These are phyloP conservation scores for Aegilops bicornis DNA, from an alignment of 176 grass and related monocot genomes.

Conservation along the genomic window DNA sequence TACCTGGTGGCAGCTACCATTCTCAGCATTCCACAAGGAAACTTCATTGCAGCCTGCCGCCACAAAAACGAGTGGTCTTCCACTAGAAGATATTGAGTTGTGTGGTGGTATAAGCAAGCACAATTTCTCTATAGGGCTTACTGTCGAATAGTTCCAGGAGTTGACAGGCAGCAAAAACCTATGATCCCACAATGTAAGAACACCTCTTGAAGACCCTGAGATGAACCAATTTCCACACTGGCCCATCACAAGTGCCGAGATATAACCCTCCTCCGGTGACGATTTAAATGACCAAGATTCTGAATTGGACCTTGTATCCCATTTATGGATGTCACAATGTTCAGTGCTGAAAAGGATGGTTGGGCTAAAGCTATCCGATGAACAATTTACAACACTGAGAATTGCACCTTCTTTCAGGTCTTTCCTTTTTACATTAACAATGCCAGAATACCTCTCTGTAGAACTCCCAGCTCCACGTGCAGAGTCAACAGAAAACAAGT, in stretches of 20 bases:
- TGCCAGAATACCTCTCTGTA: slow-evolving; percentile 85
- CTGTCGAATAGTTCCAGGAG: slow-evolving; percentile 82
- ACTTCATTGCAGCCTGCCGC: slow-evolving; percentile 85
- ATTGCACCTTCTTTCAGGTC: slow-evolving; percentile 82
- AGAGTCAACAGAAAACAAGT: slow-evolving; percentile 91
- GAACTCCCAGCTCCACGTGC: slow-evolving; percentile 67
- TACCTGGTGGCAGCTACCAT: slow-evolving; percentile 98
- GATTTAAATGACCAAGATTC: slow-evolving; percentile 89
- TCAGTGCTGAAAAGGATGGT: slow-evolving; percentile 87
- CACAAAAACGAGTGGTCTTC: slow-evolving; percentile 86
- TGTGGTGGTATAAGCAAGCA: slow-evolving; percentile 85
- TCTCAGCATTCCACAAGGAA: slow-evolving; percentile 97
- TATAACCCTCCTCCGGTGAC: slow-evolving; percentile 74
- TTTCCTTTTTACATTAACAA: slow-evolving; percentile 75
- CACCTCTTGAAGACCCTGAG: slow-evolving; percentile 90
- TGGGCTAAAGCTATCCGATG: slow-evolving; percentile 63
- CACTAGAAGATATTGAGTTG: slow-evolving; percentile 58
- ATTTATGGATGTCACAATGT: slow-evolving; percentile 78
- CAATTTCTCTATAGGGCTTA: slow-evolving; percentile 83
- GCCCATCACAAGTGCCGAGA: slow-evolving; percentile 77
- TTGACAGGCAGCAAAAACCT: slow-evolving; percentile 97
- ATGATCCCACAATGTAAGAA: slow-evolving; percentile 92
- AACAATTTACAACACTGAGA: slow-evolving; percentile 80
- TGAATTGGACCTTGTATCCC: slow-evolving; percentile 71
- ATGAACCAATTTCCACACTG: slow-evolving; percentile 97